A percentile compares a stretch with the other conserved stretches of the same genome.
Evolutionary conservation across 148 eudicot genomes (phyloP).

Genomic region (Amaranthus cruentus): DNA sequence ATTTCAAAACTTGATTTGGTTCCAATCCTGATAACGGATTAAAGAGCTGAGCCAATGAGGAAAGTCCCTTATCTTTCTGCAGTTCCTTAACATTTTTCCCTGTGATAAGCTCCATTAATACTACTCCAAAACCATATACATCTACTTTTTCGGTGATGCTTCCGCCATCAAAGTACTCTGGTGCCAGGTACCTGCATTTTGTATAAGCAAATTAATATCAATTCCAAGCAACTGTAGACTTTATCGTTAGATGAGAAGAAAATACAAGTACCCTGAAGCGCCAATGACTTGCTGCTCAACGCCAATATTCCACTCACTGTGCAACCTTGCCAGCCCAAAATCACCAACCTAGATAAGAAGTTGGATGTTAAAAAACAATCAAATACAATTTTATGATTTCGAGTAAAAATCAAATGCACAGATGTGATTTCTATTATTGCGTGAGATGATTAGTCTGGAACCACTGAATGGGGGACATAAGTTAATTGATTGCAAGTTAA

Average conservation of each 20-base stretch:
- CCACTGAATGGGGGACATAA: background rate
- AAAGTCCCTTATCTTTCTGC: slow-evolving; percentile 35
- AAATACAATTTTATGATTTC: background rate
- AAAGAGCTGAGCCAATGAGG: slow-evolving; percentile 36
- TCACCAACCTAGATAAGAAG: slow-evolving; percentile 60
- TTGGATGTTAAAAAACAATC: background rate
- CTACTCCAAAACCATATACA: slow-evolving; percentile 77
- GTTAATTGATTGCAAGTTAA: background rate
- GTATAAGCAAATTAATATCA: background rate
- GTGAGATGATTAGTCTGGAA: background rate
- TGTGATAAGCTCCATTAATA: slow-evolving; percentile 71
- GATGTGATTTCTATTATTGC: background rate
- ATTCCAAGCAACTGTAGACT: background rate
- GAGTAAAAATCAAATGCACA: background rate
- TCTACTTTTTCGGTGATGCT: slow-evolving; percentile 75
- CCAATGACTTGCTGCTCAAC: slow-evolving; percentile 56
- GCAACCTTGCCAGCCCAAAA: slow-evolving; percentile 80
- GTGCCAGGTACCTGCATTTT: slow-evolving; percentile 69
- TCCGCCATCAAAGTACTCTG: slow-evolving; percentile 64
- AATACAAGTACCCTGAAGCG: slow-evolving; percentile 55
- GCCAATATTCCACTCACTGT: slow-evolving; percentile 53
- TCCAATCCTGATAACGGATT: slow-evolving; percentile 39
- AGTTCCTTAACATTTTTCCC: slow-evolving; percentile 53
- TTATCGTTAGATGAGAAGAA: background rate
- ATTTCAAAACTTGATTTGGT: slow-evolving; percentile 34